A percentile compares a stretch with the other conserved stretches of the same genome.
These are phyloP conservation scores for Cutaneotrichosporon curvatum DNA, from an alignment of 1,284 basidiomycete genomes.

Conservation along the genomic window DNA sequence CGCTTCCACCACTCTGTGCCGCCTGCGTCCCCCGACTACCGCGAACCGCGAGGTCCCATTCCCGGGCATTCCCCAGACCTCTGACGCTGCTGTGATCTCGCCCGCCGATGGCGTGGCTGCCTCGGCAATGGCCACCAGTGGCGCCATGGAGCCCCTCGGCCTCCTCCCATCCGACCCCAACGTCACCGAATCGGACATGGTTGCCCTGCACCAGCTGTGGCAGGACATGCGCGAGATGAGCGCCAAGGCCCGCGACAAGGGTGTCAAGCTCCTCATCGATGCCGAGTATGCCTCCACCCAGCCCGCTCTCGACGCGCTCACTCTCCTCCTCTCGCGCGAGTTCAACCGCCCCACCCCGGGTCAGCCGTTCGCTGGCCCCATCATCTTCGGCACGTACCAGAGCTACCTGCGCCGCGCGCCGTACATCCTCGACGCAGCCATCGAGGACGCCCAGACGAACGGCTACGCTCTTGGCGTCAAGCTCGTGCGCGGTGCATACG, in stretches of 20 bases:
- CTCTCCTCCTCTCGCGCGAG: constrained; percentile 63
- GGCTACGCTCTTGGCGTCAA: constrained; percentile 83
- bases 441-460: constrained; percentile 62
- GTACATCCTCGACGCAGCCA: constrained; percentile 57
- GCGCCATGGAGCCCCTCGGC: constrained; percentile 20
- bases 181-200: constrained; percentile 51
- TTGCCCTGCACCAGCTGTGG: constrained; percentile 56
- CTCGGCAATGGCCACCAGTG: background rate
- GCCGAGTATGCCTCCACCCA: constrained; percentile 75
- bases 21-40: constrained; percentile 24
- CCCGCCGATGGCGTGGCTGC: background rate
- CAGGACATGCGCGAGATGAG: constrained; percentile 58
- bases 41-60: constrained; percentile 51
- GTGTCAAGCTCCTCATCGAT: constrained; percentile 60
- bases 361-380: constrained; percentile 27
- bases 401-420: constrained; percentile 65
- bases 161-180: constrained; percentile 36
- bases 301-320: constrained; percentile 73
- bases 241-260: constrained; percentile 52
- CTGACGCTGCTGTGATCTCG: constrained; percentile 33
- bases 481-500: constrained; percentile 91
- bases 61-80: constrained; percentile 54
- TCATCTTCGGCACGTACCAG: constrained; percentile 63
- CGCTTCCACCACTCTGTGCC: constrained; percentile 43
- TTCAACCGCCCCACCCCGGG: constrained; percentile 55